Percentiles rank a stretch among this genome's conserved stretches.
Conservation (phyloP, 352 stramenopile genomes). For the Phytophthora pistaciae region DNA sequence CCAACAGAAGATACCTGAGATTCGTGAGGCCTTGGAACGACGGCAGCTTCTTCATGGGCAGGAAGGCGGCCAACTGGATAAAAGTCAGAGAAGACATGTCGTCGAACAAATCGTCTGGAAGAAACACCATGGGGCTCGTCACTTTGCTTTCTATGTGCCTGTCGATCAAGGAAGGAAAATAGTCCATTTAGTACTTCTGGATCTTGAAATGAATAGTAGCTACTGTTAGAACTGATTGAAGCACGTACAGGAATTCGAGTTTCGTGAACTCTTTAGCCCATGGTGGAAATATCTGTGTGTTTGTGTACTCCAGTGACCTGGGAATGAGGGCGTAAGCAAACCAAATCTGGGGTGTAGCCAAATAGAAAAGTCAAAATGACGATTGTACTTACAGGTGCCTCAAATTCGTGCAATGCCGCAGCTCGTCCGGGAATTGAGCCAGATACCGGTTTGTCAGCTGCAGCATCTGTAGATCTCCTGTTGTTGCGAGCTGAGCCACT, state of each 20-base stretch:
- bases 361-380: no score
- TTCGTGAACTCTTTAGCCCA: constrained; percentile 41
- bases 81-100: no score
- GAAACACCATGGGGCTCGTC: background rate
- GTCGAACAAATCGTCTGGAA: constrained; percentile 35
- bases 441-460: constrained; percentile 39
- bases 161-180: no score
- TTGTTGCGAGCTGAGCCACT: constrained; percentile 22
- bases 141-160: no score
- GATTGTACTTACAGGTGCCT: no score
- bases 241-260: constrained; percentile 41
- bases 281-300: constrained; percentile 33
- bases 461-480: constrained; percentile 32
- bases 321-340: no score
- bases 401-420: constrained; percentile 13
- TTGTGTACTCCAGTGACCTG: constrained; percentile 43
- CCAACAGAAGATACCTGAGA: no score
- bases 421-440: constrained; percentile 23
- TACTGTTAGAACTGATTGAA: no score
- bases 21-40: constrained; percentile 30
- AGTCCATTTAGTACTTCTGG: no score
- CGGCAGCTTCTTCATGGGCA: constrained; percentile 18
- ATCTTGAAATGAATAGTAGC: no score
- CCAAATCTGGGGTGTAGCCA: no score
- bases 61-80: no score